Evolutionary conservation across 306 rosid genomes (phyloP), one percentile per base, ranked within the genome.

Genomic region (Lathyrus sativus): DNA sequence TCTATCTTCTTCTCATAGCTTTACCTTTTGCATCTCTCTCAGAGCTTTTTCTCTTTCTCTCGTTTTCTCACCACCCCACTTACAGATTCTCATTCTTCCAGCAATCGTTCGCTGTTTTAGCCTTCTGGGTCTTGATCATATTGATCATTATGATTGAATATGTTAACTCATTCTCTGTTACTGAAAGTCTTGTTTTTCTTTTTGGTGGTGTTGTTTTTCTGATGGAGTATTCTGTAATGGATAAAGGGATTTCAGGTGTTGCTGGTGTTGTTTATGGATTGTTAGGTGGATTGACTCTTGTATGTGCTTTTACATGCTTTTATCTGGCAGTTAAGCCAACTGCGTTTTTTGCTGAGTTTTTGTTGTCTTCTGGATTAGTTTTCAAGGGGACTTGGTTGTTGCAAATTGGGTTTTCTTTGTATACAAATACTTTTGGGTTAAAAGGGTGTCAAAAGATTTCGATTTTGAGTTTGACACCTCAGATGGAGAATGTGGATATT

Each of bases 351-450:
- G 93, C 96, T 1, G 98, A 92, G 51, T 89, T 88, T 66, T 58
- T 88, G 24, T 82, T 92, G 44, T 89, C 85, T 8, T 81, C 74
- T 7, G 95, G 88, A 2, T 46, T 92, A 85, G 76, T 85, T 55
- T 86, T 92, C 9, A 92, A 92, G 82, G 98, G 87, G 0, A 86
- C 91, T 9, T 92, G 98, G 98, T 33, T 92, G 56, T 48, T 92
- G 70, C 98, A 92, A 68, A 64, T 70, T 19, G 96, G 96, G 22
- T 67, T 89, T 72, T 88, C 88, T 22, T 54, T 92, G 78, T 88
- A 86, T 29, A 86, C 96, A 13, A 88, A 92, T 81, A 72, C 70
- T 13, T 90, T 88, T 82, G 85, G 79, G 5, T 37, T 89, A 49
- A 83, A 86, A 71, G 98, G 96, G 67, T 92, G 98, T 80, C 51